Evolutionary conservation across 2,329 filamentous ascomycete species (phyloP), one percentile per base, ranked within the genome.

Genomic region (Colletotrichum lupini): DNA sequence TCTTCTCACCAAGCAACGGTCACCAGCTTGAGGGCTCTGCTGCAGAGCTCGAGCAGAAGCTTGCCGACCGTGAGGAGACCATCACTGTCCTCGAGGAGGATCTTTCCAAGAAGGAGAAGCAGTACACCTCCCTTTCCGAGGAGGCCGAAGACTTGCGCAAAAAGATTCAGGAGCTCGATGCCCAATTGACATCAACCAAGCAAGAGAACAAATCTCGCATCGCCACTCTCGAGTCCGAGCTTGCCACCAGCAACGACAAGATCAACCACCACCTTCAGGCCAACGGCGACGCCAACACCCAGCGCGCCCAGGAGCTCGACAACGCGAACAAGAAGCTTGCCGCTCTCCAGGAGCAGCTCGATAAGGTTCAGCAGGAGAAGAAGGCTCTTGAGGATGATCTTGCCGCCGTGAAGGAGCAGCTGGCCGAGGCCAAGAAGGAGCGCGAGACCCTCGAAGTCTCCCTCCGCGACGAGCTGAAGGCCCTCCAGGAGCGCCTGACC

Each of bases 141-240:
- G 83, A 85, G 75, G 81, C 79, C 53, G 82, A 84, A 7, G 77
- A 80, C 24, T 76, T 85, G 59, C 82, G 81, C 49, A 78, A 82
- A 74, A 84, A 82, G 80, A 80, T 85, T 72, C 77, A 80, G 70
- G 79, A 81, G 59, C 79, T 84, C 57, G 79, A 80, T 68, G 76
- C 78, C 30, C 76, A 82, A 68, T 75, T 79, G 30, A 77, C 79
- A 37, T 70, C 76, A 5, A 75, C 80, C 19, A 77, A 81, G 64
- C 76, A 80, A 49, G 81, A 84, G 67, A 79, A 63, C 72, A 77
- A 82, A 61, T 76, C 80, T 68, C 78, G 80, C 65, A 77, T 81
- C 62, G 76, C 79, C 67, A 78, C 81, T 74, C 80, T 84, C 63
- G 78, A 83, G 71, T 72, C 78, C 68, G 80, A 84, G 67, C 75